Percentiles rank a stretch among this genome's conserved stretches.
phyloP scores from a whole-genome alignment of 352 stramenopile species.

The Thalassiosira mediterranea region DNA sequence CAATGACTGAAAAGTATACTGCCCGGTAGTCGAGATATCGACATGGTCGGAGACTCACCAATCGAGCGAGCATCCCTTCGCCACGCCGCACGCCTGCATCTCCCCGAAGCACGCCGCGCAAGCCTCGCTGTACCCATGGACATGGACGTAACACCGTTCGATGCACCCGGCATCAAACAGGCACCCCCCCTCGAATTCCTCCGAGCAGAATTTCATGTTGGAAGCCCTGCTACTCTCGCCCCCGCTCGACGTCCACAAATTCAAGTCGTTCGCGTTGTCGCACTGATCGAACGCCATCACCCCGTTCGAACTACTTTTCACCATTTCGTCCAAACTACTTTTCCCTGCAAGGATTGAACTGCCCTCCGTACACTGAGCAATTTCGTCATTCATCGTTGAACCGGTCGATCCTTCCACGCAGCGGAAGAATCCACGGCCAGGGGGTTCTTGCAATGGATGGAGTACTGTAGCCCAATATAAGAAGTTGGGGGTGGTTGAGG shows the following conservation, averaged over 20 bases:
- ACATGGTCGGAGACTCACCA: too few relatives aligned
- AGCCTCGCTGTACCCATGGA: neutral
- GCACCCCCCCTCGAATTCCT: neutral
- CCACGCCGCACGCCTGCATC: neutral
- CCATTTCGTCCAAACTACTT: too few relatives aligned
- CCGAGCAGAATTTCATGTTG: neutral
- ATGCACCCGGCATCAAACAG: neutral
- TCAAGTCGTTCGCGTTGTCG: neutral
- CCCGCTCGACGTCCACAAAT: neutral
- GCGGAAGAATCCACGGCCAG: neutral
- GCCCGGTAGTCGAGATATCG: too few relatives aligned
- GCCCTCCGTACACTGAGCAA: too few relatives aligned
- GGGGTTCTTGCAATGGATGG: neutral
- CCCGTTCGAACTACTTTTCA: too few relatives aligned
- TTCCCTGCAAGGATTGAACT: too few relatives aligned
- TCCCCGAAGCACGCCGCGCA: neutral
- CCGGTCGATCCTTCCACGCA: neutral
- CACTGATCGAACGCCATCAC: neutral
- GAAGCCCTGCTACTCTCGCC: too few relatives aligned
- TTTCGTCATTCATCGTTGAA: too few relatives aligned
- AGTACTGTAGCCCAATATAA: too few relatives aligned
- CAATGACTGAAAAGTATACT: too few relatives aligned
- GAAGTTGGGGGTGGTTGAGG: too few relatives aligned
- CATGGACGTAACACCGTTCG: neutral
- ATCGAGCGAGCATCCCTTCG: too few relatives aligned